Evolutionary conservation across 768 basidiomycete species (phyloP), one percentile per base, ranked within the genome.

Genomic region (Tricholoma matsutake): DNA sequence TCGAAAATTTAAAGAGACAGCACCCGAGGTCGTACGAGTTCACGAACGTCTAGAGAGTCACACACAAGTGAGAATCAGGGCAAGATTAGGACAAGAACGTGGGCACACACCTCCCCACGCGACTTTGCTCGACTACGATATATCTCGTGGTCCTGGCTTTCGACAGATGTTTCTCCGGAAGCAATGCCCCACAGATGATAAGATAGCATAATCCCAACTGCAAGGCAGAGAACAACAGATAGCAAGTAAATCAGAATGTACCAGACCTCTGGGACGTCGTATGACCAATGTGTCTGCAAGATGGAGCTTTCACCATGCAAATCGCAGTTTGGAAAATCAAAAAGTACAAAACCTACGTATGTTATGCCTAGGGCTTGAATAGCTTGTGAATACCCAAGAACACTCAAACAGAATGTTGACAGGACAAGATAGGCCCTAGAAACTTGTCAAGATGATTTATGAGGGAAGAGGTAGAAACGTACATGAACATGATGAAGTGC

Each of bases 401-500:
- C 56, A 14, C 79, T 76, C 54, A 88, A 85, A 61, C 78, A 86
- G 59, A 86, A 82, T 13, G 90, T 85, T 1, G 86, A 79, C 2
- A 94, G 59, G 20, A 91, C 86, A 39, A 98, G 86, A 73, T 96
- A 97, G 29, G 81, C 79, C 85, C 94, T 96, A 49, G 13, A 56
- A 6, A 10, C 43, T 47, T 31, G 49, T 37, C 28, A 39, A 14
- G 47, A 29, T 11, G 22, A 32, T 4, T 5, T 45, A 8, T 7
- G 41, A 14, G n/a, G 18, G 57, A 28, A 51, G 53, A 58, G 55
- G n/a, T 13, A 14, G 53, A 16, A 41, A 75, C 88, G 58, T 63
- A 92, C 93, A 98, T 89, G 82, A 98, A 99, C 52, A 98, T 77
- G 39, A 96, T 83, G 67, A 99, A 99, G 75, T 98, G 94, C 0